A percentile compares a stretch with the other conserved stretches of the same genome.
Evolutionary conservation across 257 asterid species (phyloP).

Genomic region (Eustoma russellianum): DNA sequence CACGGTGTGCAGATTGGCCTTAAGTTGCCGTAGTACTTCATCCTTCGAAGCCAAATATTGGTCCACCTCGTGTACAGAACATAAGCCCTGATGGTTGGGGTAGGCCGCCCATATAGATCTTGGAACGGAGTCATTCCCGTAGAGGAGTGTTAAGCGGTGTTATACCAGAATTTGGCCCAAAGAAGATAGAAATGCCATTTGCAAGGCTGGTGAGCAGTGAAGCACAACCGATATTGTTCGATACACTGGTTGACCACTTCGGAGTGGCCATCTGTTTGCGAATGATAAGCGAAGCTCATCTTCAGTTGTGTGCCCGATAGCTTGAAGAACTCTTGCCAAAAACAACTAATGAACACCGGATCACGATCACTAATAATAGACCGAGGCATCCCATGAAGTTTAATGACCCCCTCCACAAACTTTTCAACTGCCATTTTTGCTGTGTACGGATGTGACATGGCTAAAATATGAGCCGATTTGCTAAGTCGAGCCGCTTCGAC

Average conservation of each 20-base stretch:
- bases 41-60: not conserved
- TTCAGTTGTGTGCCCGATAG: not conserved
- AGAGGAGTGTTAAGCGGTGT: not conserved
- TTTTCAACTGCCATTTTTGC: not conserved
- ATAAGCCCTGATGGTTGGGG: not conserved
- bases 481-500: not conserved
- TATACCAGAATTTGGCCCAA: conserved; percentile 4
- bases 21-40: not conserved
- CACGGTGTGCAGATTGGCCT: not conserved
- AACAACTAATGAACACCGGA: not conserved
- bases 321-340: not conserved
- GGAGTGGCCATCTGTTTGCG: not conserved
- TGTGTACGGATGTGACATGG: not conserved
- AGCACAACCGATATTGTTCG: not conserved
- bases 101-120: not conserved
- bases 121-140: not conserved
- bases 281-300: not conserved
- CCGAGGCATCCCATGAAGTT: not conserved
- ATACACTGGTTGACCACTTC: not conserved
- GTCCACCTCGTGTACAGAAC: not conserved
- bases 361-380: conserved; percentile 1
- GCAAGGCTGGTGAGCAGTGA: not conserved
- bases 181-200: not conserved
- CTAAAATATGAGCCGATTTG: not conserved
- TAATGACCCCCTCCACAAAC: not conserved